Conservation (phyloP, 2,329 filamentous ascomycete species). For the Delphinella strobiligena region DNA sequence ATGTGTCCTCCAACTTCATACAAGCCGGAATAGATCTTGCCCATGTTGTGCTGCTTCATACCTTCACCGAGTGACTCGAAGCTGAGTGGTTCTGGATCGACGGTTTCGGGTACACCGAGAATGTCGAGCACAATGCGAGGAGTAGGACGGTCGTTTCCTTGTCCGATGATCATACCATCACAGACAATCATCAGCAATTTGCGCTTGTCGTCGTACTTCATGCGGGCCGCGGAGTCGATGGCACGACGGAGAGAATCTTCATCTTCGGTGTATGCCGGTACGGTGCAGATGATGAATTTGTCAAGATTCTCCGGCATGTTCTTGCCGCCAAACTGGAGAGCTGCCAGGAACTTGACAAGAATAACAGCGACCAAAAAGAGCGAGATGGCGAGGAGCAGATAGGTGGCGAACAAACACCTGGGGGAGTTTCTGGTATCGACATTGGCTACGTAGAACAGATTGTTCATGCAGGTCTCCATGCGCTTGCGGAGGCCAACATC, state of each 20-base stretch:
- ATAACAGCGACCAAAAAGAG: constrained; percentile 71
- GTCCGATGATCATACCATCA: constrained; percentile 98
- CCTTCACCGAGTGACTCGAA: constrained; percentile 95
- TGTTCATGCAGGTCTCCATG: constrained; percentile 79
- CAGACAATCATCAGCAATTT: constrained; percentile 89
- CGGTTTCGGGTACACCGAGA: constrained; percentile 81
- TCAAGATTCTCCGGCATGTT: constrained; percentile 91
- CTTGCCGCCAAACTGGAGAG: constrained; percentile 84
- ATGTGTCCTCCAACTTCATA: constrained; percentile 98
- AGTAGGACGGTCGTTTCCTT: constrained; percentile 92
- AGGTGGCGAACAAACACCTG: constrained; percentile 76
- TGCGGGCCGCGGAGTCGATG: constrained; percentile 88
- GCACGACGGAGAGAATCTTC: constrained; percentile 94
- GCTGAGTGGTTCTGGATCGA: constrained; percentile 90
- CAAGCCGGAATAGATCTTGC: constrained; percentile 92
- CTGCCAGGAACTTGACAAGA: constrained; percentile 91
- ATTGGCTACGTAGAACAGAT: constrained; percentile 87
- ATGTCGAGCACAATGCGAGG: constrained; percentile 95
- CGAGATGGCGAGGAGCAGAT: constrained; percentile 78
- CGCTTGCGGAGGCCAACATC: constrained; percentile 43
- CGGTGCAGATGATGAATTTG: constrained; percentile 96
- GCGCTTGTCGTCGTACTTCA: constrained; percentile 96
- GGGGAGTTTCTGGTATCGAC: constrained; percentile 82
- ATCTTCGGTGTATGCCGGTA: constrained; percentile 95
- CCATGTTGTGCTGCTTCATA: constrained; percentile 98